Evolutionary conservation across 2,329 filamentous ascomycete species (phyloP), one percentile per base, ranked within the genome.

Genomic region (Hypoxylon sp.): DNA sequence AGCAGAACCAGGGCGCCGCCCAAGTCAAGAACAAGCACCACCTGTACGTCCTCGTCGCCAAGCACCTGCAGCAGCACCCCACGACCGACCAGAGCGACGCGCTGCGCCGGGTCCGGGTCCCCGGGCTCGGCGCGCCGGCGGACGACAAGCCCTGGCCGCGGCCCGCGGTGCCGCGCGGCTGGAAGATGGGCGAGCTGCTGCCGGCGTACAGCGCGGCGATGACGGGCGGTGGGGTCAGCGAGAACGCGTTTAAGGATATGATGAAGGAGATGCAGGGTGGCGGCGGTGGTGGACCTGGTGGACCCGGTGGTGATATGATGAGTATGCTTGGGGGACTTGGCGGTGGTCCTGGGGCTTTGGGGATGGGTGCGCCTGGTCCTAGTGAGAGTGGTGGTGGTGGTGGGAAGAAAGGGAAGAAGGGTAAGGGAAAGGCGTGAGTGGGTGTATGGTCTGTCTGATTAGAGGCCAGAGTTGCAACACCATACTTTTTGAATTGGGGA

Each of bases 211-310:
- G 89, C 57, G 86, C 92, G 0, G 94, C 91, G 12, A 82, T 97
- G 73, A 94, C 89, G 44, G 94, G 94, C 6, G 94, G 94, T 7
- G 94, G 94, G 25, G 90, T 97, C 7, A 92, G 86, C 56, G 94
- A 99, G 71, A 96, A 97, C 67, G 84, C 97, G 55, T 86, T 97
- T 67, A 91, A 94, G 77, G 92, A 97, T 63, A 96, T 97, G 80
- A 96, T 97, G 92, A 87, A 86, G 66, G 91, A 95, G 75, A 96
- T 97, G 90, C 77, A 79, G 65, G 71, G 71, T 2, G 74, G 72
- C 2, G 78, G 73, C 0, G 76, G 78, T 29, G 73, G 71, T 5
- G 68, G 52, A 2, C 68, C 63, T 8, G 62, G 58, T 1, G 65
- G 61, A 2, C 66, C 63, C 13, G 63, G 44, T 1, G 40, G 51